Conservation (phyloP, 805 yeast species). For the Myxozyma monticola region DNA sequence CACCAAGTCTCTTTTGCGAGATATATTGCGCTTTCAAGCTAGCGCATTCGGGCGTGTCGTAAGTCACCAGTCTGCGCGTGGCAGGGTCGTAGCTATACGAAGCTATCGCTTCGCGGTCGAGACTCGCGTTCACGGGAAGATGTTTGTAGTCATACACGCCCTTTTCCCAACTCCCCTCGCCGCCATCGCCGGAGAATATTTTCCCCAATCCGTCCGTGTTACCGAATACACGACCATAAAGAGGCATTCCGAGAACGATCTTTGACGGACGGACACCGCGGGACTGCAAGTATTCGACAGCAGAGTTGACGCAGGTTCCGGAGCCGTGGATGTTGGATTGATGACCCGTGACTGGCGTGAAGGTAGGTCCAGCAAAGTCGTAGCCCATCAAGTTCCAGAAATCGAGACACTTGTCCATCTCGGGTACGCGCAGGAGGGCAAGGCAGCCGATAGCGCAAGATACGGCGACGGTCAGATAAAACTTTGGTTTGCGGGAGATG, state of each 20-base stretch:
- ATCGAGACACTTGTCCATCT: constrained; percentile 59
- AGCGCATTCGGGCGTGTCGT: constrained; percentile 63
- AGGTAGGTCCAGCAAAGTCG: constrained; percentile 84
- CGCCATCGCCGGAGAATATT: constrained; percentile 17
- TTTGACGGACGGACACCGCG: constrained; percentile 51
- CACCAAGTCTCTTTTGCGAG: constrained; percentile 54
- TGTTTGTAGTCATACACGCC: constrained; percentile 57
- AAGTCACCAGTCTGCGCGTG: constrained; percentile 50
- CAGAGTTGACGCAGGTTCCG: constrained; percentile 49
- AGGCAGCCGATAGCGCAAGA: constrained; percentile 57
- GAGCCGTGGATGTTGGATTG: constrained; percentile 66
- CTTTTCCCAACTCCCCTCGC: constrained; percentile 46
- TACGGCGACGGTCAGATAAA: constrained; percentile 68
- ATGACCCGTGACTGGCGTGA: constrained; percentile 47
- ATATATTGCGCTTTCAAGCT: constrained; percentile 62
- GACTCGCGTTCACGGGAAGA: constrained; percentile 48
- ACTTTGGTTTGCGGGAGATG: too few relatives aligned
- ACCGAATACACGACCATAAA: constrained; percentile 67
- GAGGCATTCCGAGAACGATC: constrained; percentile 80
- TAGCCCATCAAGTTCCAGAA: constrained; percentile 91
- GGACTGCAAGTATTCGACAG: constrained; percentile 47
- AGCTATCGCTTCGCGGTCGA: constrained; percentile 54
- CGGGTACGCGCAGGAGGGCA: constrained; percentile 45
- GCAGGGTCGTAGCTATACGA: constrained; percentile 52
- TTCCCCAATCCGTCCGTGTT: constrained; percentile 47